Conservation (phyloP, 257 asterid species). For the Cinchona pubescens region DNA sequence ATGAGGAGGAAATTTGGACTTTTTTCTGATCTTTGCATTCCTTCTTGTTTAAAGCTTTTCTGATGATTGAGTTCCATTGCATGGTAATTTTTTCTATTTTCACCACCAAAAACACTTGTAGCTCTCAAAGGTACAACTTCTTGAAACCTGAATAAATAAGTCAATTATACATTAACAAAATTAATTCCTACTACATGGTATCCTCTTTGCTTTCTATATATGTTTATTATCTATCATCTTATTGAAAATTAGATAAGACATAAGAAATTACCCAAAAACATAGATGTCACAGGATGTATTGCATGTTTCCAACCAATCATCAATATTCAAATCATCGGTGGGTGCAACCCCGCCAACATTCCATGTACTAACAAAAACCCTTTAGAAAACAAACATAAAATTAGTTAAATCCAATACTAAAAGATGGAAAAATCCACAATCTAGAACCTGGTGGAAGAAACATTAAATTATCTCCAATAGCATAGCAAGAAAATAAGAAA, state of each 20-base stretch:
- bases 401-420: neutral
- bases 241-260: neutral
- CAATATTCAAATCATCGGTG: constrained; percentile 30
- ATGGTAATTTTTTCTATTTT: constrained; percentile 29
- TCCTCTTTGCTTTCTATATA: neutral
- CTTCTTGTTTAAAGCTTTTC: constrained; percentile 37
- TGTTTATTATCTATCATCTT: neutral
- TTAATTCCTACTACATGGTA: too few relatives aligned
- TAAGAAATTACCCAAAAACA: constrained; percentile 33
- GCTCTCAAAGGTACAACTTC: constrained; percentile 65
- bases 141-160: constrained; percentile 47
- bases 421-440: neutral
- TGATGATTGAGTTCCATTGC: constrained; percentile 57
- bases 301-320: constrained; percentile 33
- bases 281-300: constrained; percentile 35
- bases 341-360: constrained; percentile 48
- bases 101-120: constrained; percentile 46
- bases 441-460: neutral
- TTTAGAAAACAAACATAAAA: neutral
- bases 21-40: constrained; percentile 5
- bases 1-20: constrained; percentile 1
- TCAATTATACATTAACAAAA: neutral
- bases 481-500: neutral
- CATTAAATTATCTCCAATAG: neutral
- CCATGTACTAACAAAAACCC: constrained; percentile 51